A percentile compares a stretch with the other conserved stretches of the same genome.
Evolutionary conservation across 1,139 yeast species (phyloP).

Genomic region (Pichia sp.): DNA sequence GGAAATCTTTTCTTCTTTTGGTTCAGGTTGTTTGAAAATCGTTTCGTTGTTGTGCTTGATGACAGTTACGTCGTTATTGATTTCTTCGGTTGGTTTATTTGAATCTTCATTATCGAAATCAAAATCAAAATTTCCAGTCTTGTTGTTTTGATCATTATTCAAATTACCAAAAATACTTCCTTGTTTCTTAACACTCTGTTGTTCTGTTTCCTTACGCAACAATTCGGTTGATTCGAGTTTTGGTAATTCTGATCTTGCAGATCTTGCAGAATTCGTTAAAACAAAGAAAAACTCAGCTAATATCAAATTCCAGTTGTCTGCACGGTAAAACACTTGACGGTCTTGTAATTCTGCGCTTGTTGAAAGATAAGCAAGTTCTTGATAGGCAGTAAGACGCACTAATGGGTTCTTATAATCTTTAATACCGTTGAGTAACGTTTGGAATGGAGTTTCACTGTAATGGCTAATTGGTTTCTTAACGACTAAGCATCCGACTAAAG

Average conservation of each 20-base stretch:
- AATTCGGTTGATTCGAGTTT: slow-evolving; percentile 29
- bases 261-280: slow-evolving; percentile 45
- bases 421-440: slow-evolving; percentile 73
- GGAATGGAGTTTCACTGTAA: slow-evolving; percentile 68
- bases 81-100: background rate
- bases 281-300: slow-evolving; percentile 59
- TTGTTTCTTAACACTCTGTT: slow-evolving; percentile 13
- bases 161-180: slow-evolving; percentile 20
- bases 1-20: slow-evolving; percentile 3
- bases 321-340: slow-evolving; percentile 52
- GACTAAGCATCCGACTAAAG: slow-evolving; percentile 81
- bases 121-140: slow-evolving; percentile 11
- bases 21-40: slow-evolving; percentile 1
- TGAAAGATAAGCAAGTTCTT: slow-evolving; percentile 65
- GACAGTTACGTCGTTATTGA: slow-evolving; percentile 7
- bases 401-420: slow-evolving; percentile 51
- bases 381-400: slow-evolving; percentile 68
- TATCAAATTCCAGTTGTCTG: slow-evolving; percentile 51
- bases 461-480: slow-evolving; percentile 69
- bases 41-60: slow-evolving; percentile 9
- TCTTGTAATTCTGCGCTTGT: slow-evolving; percentile 47
- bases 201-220: slow-evolving; percentile 4
- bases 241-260: slow-evolving; percentile 36
- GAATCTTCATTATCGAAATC: slow-evolving; percentile 10
- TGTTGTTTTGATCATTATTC: slow-evolving; percentile 11